phyloP scores from a whole-genome alignment of 352 stramenopile genomes.

The Phytophthora tubulina region DNA sequence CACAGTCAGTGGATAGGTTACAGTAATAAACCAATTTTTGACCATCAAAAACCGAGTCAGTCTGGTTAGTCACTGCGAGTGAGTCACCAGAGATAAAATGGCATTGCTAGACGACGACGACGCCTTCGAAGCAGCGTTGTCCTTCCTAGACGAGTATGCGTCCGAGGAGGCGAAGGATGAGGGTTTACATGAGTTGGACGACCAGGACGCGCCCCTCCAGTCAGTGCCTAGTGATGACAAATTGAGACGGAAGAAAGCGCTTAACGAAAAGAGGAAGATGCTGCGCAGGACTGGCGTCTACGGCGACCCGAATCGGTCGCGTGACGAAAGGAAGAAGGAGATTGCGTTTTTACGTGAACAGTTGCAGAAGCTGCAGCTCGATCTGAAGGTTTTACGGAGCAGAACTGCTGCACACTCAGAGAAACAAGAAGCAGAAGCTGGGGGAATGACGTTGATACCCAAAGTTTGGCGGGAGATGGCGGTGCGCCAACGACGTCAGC shows the following conservation, averaged over 20 bases:
- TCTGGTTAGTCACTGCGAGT: background rate
- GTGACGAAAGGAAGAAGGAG: conserved; percentile 48
- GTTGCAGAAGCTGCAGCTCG: conserved; percentile 46
- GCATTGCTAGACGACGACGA: conserved; percentile 20
- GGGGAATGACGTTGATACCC: background rate
- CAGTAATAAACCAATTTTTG: conserved; percentile 9
- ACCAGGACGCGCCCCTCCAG: too few species aligned
- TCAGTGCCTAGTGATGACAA: background rate
- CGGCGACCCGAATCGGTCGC: conserved; percentile 27
- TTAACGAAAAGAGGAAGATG: conserved; percentile 37
- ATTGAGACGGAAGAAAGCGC: conserved; percentile 19
- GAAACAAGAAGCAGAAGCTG: background rate
- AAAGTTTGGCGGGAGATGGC: conserved; percentile 37
- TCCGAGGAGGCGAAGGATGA: background rate
- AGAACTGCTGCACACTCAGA: background rate
- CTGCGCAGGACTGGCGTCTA: conserved; percentile 42
- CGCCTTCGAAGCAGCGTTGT: conserved; percentile 14
- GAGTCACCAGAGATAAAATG: background rate
- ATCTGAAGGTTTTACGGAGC: conserved; percentile 18
- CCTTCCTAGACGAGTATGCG: conserved; percentile 21
- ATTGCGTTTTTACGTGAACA: conserved; percentile 48
- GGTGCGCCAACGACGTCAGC: conserved; percentile 22
- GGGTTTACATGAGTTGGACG: background rate
- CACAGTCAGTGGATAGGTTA: background rate
- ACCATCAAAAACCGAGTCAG: too few species aligned